Base-by-base conservation (phyloP, 1,284 basidiomycete species). In the Cutaneotrichosporon arboriforme region DNA sequence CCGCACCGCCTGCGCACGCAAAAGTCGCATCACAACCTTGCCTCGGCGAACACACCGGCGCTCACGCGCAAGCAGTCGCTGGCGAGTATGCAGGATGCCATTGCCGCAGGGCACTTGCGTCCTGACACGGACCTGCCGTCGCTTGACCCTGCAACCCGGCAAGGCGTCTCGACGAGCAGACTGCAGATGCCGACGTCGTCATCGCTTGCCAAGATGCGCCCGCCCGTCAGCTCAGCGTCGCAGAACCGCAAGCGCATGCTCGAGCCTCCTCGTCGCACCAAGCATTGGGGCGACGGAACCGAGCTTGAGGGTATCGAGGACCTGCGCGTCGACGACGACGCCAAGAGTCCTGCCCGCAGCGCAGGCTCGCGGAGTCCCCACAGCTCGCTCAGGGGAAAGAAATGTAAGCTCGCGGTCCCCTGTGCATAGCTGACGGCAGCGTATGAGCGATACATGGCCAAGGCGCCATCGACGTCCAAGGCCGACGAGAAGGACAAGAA, bases 291-390 rank as follows among this genome's bases (percentile, higher is more conserved):
- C 3, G 90, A 96, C 70, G 93, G 93, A 7, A 90, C 88, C 8
- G 93, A 97, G 75, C 78, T 97, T 44, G 93, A 97, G 65, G 84
- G 74, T 1, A 84, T 97, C 59, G 92, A 94, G 35, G 93, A 97
- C 73, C 79, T 97, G 39, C 85, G 85, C 7, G 88, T 87, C 15
- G 86, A 93, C 68, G 38, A 41, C 31, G 43, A 45, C 5, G 43
- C 43, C 33, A 45, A 45, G 33, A 41, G 23, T n/a, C 47, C 47
- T 4, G 22, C 20, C 4, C 23, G 33, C 12, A 49, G 47, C 47
- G 26, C 47, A 14, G 47, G 47, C 12, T 45, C 43, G 17, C 41
- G 33, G 45, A 34, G 26, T 5, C 45, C 49, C 15, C 13, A 41
- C 20, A 31, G 31, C 31, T 40, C 45, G 9, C 34, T 52, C 12